These are phyloP conservation scores for Hanseniaspora gamundiae DNA, from an alignment of 1,139 yeast genomes.

Conservation along the genomic window DNA sequence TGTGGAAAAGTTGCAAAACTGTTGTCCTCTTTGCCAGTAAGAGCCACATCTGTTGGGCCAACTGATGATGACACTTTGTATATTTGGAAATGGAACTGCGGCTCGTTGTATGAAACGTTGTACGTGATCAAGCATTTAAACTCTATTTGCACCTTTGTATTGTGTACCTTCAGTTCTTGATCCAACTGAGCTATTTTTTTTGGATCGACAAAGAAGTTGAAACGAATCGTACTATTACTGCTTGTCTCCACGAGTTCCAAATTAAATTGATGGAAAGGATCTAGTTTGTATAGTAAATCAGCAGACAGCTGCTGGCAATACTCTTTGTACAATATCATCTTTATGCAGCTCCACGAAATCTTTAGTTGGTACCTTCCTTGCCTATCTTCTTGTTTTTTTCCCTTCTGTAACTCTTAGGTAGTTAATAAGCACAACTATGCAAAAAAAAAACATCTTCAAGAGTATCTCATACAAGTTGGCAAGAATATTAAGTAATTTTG, in stretches of 20 bases:
- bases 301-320: neutral
- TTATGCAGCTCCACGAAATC: too few relatives aligned
- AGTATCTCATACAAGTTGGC: too few relatives aligned
- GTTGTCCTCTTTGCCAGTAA: neutral
- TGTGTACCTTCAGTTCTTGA: too few relatives aligned
- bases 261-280: neutral
- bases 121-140: neutral
- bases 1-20: too few relatives aligned
- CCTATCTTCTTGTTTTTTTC: neutral
- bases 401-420: too few relatives aligned
- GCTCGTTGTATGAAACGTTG: constrained; percentile 9
- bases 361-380: neutral
- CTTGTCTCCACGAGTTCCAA: neutral
- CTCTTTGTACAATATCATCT: neutral
- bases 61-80: constrained; percentile 9
- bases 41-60: constrained; percentile 3
- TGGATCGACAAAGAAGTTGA: neutral
- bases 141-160: neutral
- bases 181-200: neutral
- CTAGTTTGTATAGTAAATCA: neutral
- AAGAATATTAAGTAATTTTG: constrained; percentile 9
- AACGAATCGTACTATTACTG: neutral
- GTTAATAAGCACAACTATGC: too few relatives aligned
- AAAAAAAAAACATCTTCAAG: too few relatives aligned
- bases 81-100: constrained; percentile 13